Percentiles rank a stretch among this genome's conserved stretches.
Conservation (phyloP, 78 protist genomes). For the Cavenderia fasciculata region DNA sequence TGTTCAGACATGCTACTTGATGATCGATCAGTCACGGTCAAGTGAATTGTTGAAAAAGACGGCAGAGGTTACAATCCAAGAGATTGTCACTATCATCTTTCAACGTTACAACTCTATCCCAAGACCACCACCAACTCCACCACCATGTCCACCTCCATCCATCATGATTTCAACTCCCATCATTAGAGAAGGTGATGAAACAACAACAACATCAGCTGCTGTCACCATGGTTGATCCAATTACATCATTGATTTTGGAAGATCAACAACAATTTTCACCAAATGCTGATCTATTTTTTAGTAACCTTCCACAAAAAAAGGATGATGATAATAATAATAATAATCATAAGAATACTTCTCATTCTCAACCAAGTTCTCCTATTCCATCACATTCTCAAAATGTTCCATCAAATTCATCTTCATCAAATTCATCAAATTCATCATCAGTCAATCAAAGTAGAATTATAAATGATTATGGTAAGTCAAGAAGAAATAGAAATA, state of each 20-base stretch:
- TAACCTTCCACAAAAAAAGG: conserved; percentile 16
- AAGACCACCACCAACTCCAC: conserved; percentile 43
- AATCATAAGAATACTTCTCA: too few species aligned
- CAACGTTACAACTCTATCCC: background rate
- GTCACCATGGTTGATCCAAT: background rate
- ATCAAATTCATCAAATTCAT: background rate
- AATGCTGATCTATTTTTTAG: conserved; percentile 65
- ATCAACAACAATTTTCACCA: conserved; percentile 49
- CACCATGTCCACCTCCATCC: conserved; percentile 16
- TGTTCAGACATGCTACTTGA: conserved; percentile 38
- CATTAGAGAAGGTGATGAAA: background rate
- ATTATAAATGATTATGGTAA: background rate
- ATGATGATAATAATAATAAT: too few species aligned
- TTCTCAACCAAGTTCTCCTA: background rate
- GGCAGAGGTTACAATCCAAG: conserved; percentile 51
- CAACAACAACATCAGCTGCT: background rate
- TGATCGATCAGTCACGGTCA: conserved; percentile 66
- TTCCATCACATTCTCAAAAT: background rate
- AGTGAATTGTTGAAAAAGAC: conserved; percentile 56
- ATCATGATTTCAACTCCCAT: background rate
- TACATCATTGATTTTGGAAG: background rate
- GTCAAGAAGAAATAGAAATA: conserved; percentile 18
- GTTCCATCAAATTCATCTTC: background rate
- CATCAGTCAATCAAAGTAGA: background rate
- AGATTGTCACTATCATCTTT: conserved; percentile 19